Evolutionary conservation across 1,284 basidiomycete species (phyloP).

Genomic region (Melampsora occidentalis): DNA sequence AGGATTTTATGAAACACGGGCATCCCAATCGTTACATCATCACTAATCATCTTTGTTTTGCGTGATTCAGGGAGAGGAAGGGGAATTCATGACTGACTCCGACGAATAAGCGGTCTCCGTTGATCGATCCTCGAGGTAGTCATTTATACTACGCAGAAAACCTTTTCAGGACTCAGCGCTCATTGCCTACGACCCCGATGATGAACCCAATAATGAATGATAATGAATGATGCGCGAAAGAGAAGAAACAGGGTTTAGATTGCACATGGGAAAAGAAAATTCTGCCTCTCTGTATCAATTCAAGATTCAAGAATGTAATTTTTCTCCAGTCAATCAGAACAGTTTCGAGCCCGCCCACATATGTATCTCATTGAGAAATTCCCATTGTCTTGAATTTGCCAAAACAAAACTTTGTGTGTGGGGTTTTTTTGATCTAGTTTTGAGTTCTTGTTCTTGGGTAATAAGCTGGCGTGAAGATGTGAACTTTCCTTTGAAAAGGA

Average conservation of each 20-base stretch:
- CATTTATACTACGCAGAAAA: not conserved
- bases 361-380: too few relatives aligned
- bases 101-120: slow-evolving; percentile 20
- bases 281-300: too few relatives aligned
- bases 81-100: slow-evolving; percentile 44
- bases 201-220: not conserved
- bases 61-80: slow-evolving; percentile 35
- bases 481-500: too few relatives aligned
- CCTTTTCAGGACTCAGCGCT: not conserved
- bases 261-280: not conserved
- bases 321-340: too few relatives aligned
- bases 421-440: too few relatives aligned
- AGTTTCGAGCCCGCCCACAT: too few relatives aligned
- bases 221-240: not conserved
- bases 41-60: not conserved
- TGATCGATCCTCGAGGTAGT: not conserved
- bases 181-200: not conserved
- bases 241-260: not conserved
- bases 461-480: too few relatives aligned
- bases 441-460: too few relatives aligned
- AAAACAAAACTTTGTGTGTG: too few relatives aligned
- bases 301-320: too few relatives aligned
- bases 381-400: too few relatives aligned
- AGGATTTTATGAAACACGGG: too few relatives aligned
- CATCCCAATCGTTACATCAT: not conserved